phyloP scores from a whole-genome alignment of 176 grass and related monocot species.

The Carex parvula region DNA sequence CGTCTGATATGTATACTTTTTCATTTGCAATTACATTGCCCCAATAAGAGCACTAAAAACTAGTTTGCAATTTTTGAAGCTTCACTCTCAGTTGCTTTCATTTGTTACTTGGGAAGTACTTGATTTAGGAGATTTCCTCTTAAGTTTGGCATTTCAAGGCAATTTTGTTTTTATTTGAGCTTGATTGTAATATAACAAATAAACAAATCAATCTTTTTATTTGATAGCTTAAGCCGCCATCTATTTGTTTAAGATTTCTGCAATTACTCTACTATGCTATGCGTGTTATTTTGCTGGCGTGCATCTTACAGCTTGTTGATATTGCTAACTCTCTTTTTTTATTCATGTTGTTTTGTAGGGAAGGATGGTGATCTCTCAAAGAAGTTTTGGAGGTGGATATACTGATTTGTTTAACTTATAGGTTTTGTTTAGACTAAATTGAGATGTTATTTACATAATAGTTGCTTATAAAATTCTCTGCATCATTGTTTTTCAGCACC shows the following conservation, averaged over 20 bases:
- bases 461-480: background rate
- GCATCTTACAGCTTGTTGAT: background rate
- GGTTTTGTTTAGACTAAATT: background rate
- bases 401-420: constrained; percentile 2
- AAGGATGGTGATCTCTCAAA: constrained; percentile 79
- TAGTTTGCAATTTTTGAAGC: background rate
- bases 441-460: background rate
- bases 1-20: background rate
- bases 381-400: constrained; percentile 89
- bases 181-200: background rate
- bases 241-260: background rate
- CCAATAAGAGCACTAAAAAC: background rate
- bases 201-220: background rate
- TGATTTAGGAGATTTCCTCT: background rate
- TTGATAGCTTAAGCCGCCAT: background rate
- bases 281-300: background rate
- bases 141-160: background rate
- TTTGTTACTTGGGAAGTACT: background rate
- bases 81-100: background rate
- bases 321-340: background rate
- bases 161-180: background rate
- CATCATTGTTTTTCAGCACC: constrained; percentile 55
- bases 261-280: background rate
- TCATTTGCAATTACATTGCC: background rate
- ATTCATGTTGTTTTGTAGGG: constrained; percentile 37